Conservation (phyloP, 179 eudicot species). For the Drosera spatulata region DNA sequence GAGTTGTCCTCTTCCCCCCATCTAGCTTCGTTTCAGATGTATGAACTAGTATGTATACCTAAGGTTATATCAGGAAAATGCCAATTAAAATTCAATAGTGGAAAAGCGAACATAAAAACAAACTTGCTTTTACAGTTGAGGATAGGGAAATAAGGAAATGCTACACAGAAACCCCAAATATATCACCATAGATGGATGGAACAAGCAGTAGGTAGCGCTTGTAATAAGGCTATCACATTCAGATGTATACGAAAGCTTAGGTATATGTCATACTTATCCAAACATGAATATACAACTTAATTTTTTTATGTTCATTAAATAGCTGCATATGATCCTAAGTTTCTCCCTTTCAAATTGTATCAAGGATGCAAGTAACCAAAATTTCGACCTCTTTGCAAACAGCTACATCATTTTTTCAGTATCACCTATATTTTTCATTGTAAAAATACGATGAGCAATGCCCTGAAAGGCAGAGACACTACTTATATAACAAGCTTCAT, state of each 20-base stretch:
- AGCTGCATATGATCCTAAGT: background rate
- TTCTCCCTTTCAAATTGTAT: background rate
- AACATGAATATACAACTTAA: background rate
- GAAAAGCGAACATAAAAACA: background rate
- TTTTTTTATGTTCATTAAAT: background rate
- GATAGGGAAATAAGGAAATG: no score
- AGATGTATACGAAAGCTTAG: no score
- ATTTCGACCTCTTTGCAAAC: background rate
- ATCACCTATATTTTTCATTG: no score
- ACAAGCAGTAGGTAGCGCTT: no score
- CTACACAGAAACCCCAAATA: no score
- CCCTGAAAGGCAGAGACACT: no score
- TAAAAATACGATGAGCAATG: no score
- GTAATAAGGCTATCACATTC: no score
- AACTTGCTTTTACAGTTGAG: background rate
- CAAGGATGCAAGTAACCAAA: background rate
- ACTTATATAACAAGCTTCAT: no score
- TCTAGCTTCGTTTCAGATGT: slow-evolving; percentile 40
- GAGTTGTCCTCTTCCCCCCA: slow-evolving; percentile 29
- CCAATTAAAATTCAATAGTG: background rate
- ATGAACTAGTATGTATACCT: slow-evolving; percentile 92
- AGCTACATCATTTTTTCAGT: background rate
- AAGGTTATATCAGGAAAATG: background rate
- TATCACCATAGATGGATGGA: no score
- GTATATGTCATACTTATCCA: background rate